Base-by-base conservation (phyloP, 352 stramenopile genomes). In the Globisporangium camurandrum region DNA sequence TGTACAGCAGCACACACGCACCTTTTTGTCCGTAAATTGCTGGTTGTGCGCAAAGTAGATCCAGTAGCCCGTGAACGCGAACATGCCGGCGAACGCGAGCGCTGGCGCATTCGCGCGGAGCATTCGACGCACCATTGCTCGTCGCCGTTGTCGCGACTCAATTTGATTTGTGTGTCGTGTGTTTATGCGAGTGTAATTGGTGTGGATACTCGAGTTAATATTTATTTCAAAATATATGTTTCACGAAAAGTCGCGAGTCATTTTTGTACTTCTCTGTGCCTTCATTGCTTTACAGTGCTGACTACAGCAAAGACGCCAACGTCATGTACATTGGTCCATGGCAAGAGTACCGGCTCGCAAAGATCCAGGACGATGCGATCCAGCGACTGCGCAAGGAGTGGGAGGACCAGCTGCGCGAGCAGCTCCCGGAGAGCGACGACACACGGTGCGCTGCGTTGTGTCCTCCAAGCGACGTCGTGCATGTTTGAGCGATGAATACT, bases 331-430 rank as follows among this genome's bases (percentile, higher is more conserved):
- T 93, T 54, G 78, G 81, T 17, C 81, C 78, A 47, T 93, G 78
- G 76, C 82, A 93, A 54, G 78, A 93, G 62, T 93, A 89, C 59
- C 75, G 80, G 3, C 71, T 90, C 43, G 78, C 82, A 20, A 88
- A 90, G 67, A 78, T 93, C 62, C 78, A 93, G 62, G 74, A 88
- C 31, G 69, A 88, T 57, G 73, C 75, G 27, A 74, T 89, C 34
- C 69, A 89, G 62, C 64, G 70, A 33, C 67, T 91, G 20, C 72
- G 66, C 2, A 57, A 75, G 31, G 75, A 90, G 46, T 88, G 63
- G 66, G 75, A 88, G 34, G 62, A 67, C 45, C 66, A 88, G 40
- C 56, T 88, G 28, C 66, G 66, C 20, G 66, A 59, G 19, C 67
- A 88, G 54, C 38, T 86, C 12, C 62, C 69, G 14, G 49, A 65